A percentile compares a stretch with the other conserved stretches of the same genome.
phyloP scores from a whole-genome alignment of 1,284 basidiomycete species.

The Boletus semigastroideus region DNA sequence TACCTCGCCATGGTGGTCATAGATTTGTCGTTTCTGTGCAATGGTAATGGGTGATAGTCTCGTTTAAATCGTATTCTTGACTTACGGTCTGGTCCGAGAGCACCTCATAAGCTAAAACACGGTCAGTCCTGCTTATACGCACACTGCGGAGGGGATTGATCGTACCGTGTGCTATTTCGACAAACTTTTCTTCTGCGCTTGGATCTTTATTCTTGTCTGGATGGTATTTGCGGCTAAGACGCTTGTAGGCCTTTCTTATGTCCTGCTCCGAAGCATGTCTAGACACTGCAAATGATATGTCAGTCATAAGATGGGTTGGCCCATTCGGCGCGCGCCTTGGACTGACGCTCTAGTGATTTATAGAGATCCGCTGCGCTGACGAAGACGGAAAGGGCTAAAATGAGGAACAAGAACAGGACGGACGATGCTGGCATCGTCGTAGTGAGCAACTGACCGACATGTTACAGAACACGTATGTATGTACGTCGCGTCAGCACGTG shows the following conservation, averaged over 20 bases:
- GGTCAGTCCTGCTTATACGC: constrained; percentile 7
- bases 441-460: not conserved
- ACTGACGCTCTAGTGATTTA: constrained; percentile 72
- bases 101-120: constrained; percentile 81
- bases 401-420: constrained; percentile 36
- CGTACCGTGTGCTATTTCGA: constrained; percentile 85
- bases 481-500: constrained; percentile 33
- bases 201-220: constrained; percentile 93
- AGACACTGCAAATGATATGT: constrained; percentile 51
- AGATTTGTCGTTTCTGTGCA: constrained; percentile 81
- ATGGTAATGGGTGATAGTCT: constrained; percentile 1
- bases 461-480: constrained; percentile 33
- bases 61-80: not conserved
- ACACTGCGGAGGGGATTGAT: not conserved
- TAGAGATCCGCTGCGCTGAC: constrained; percentile 70
- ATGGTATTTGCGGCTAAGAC: constrained; percentile 85
- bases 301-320: constrained; percentile 31
- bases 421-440: constrained; percentile 29
- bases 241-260: constrained; percentile 90
- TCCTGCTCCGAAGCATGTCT: constrained; percentile 82
- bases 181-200: constrained; percentile 81
- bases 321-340: constrained; percentile 33
- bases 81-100: constrained; percentile 76
- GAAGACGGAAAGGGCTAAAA: constrained; percentile 47
- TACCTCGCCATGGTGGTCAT: constrained; percentile 89